These are phyloP conservation scores for Trichoderma koningii DNA, from an alignment of 2,329 filamentous ascomycete genomes.

Conservation along the genomic window DNA sequence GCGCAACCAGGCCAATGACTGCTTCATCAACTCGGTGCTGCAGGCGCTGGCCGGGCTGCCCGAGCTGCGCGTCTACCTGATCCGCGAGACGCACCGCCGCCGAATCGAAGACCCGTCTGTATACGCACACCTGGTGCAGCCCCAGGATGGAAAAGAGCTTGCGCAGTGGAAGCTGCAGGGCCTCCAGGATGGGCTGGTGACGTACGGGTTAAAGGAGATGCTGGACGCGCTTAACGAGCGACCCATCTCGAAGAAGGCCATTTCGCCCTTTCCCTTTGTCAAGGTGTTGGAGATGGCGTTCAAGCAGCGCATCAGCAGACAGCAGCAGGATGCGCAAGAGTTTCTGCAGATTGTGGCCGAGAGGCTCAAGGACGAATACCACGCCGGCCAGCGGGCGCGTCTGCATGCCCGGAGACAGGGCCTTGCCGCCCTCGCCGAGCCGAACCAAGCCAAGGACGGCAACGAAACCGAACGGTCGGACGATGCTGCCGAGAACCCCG, in stretches of 20 bases:
- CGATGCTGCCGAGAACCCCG: neutral
- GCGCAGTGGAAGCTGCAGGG: constrained; percentile 64
- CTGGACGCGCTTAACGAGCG: constrained; percentile 90
- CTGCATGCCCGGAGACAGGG: constrained; percentile 50
- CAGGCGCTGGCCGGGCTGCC: constrained; percentile 89
- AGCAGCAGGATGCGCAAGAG: constrained; percentile 97
- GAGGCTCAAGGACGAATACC: constrained; percentile 89
- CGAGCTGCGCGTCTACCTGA: constrained; percentile 87
- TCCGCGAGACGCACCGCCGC: constrained; percentile 84
- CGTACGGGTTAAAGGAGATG: constrained; percentile 85
- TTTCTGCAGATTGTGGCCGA: constrained; percentile 94
- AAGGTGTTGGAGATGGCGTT: constrained; percentile 82
- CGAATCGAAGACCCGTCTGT: constrained; percentile 75
- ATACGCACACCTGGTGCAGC: constrained; percentile 65
- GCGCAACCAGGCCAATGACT: constrained; percentile 89
- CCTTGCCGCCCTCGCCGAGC: constrained; percentile 27
- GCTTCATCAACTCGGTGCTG: constrained; percentile 94
- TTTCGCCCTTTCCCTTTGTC: constrained; percentile 84
- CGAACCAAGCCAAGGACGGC: neutral
- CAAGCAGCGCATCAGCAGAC: constrained; percentile 83
- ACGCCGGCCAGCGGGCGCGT: constrained; percentile 77
- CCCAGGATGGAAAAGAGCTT: constrained; percentile 45
- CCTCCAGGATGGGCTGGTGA: constrained; percentile 80
- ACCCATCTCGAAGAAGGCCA: constrained; percentile 90
- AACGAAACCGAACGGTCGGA: constrained; percentile 18